Evolutionary conservation across 768 basidiomycete species (phyloP).

Genomic region (Leccinum uliginosum): DNA sequence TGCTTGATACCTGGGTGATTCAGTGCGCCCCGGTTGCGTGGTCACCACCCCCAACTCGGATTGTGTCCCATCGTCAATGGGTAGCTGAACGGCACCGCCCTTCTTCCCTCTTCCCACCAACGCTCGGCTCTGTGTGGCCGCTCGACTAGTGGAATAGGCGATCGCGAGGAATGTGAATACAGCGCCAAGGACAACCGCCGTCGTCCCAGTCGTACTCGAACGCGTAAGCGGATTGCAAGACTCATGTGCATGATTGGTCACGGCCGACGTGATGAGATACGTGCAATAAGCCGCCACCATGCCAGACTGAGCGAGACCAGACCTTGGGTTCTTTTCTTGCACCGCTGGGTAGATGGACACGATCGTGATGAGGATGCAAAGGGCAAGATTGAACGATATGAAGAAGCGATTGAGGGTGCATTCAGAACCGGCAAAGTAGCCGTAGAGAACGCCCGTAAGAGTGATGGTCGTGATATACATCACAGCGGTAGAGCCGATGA

Average conservation of each 20-base stretch:
- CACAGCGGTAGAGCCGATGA: slow-evolving; percentile 86
- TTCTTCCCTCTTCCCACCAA: slow-evolving; percentile 72
- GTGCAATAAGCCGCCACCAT: slow-evolving; percentile 99
- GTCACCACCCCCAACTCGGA: slow-evolving; percentile 75
- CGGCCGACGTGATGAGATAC: slow-evolving; percentile 90
- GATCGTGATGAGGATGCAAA: slow-evolving; percentile 75
- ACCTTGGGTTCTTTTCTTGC: slow-evolving; percentile 91
- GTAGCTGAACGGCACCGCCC: slow-evolving; percentile 59
- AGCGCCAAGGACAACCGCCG: slow-evolving; percentile 86
- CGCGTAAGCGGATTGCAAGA: slow-evolving; percentile 87
- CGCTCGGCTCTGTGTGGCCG: slow-evolving; percentile 92
- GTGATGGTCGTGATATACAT: slow-evolving; percentile 84
- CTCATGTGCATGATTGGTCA: slow-evolving; percentile 85
- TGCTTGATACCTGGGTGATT: slow-evolving; percentile 90
- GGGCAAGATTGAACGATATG: slow-evolving; percentile 88
- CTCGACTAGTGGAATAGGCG: slow-evolving; percentile 93
- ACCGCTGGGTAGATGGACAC: slow-evolving; percentile 80
- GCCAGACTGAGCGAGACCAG: slow-evolving; percentile 89
- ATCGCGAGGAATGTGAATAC: slow-evolving; percentile 97
- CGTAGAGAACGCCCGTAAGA: slow-evolving; percentile 85
- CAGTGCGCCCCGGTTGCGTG: slow-evolving; percentile 78
- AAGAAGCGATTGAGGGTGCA: slow-evolving; percentile 96
- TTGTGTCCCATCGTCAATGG: slow-evolving; percentile 49
- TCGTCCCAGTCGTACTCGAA: slow-evolving; percentile 67
- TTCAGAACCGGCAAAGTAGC: slow-evolving; percentile 82